A percentile compares a stretch with the other conserved stretches of the same genome.
phyloP scores from a whole-genome alignment of 2,329 filamentous ascomycete species.

The Trichoderma gracile region DNA sequence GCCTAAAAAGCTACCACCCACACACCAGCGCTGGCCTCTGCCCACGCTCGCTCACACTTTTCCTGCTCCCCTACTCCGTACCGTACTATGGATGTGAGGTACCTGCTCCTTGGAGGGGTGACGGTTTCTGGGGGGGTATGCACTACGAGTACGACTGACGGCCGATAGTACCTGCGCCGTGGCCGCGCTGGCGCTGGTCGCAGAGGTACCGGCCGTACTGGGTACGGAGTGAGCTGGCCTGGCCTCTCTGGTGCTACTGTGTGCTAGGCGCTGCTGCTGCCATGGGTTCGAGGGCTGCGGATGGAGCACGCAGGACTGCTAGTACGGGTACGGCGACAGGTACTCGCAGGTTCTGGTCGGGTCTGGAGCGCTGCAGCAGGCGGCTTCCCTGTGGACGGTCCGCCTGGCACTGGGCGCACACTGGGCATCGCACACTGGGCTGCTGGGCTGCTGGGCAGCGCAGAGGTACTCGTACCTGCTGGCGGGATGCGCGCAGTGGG shows the following conservation, averaged over 20 bases:
- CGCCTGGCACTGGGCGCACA: slow-evolving; percentile 17
- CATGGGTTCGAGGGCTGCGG: background rate
- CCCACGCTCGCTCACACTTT: slow-evolving; percentile 20
- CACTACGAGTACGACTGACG: background rate
- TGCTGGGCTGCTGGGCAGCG: background rate
- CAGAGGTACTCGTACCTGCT: slow-evolving; percentile 24
- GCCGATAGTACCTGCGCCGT: background rate
- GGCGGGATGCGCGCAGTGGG: slow-evolving; percentile 1
- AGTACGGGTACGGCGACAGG: background rate
- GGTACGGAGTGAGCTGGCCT: slow-evolving; percentile 3
- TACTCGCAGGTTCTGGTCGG: background rate
- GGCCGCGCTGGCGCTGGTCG: background rate
- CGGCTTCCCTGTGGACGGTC: slow-evolving; percentile 17
- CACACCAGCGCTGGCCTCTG: slow-evolving; percentile 15
- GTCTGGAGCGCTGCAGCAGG: slow-evolving; percentile 8
- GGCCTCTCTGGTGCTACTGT: background rate
- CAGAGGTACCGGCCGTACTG: slow-evolving; percentile 1
- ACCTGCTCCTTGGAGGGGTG: slow-evolving; percentile 19
- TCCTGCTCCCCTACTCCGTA: background rate
- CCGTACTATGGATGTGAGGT: background rate
- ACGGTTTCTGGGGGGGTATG: slow-evolving; percentile 21
- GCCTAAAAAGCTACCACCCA: slow-evolving; percentile 27
- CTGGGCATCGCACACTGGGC: slow-evolving; percentile 25
- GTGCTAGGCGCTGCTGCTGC: slow-evolving; percentile 2
- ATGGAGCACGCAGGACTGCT: slow-evolving; percentile 11